Evolutionary conservation across 2,329 filamentous ascomycete species (phyloP).

Genomic region (Sclerotinia glacialis): DNA sequence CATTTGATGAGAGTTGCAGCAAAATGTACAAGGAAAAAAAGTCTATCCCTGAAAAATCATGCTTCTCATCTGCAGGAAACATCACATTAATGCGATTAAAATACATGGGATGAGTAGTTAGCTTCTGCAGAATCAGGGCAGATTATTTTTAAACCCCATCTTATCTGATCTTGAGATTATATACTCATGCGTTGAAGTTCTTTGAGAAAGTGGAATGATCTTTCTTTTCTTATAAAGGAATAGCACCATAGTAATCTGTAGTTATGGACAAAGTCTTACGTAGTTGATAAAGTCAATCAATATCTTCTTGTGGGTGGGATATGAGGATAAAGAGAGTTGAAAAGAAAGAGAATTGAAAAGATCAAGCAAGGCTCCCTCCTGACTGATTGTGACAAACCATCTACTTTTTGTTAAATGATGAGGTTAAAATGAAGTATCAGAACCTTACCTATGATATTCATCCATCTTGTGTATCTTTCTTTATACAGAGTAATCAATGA

Average conservation of each 20-base stretch:
- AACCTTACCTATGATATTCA: no score
- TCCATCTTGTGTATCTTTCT: no score
- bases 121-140: no score
- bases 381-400: no score
- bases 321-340: neutral
- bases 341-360: neutral
- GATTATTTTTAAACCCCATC: neutral
- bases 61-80: constrained; percentile 5
- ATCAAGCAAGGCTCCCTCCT: no score
- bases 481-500: no score
- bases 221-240: neutral
- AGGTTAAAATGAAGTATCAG: no score
- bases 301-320: neutral
- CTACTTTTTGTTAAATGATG: no score
- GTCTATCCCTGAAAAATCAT: neutral
- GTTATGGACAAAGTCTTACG: neutral
- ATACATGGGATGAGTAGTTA: neutral
- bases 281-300: neutral
- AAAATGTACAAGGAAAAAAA: constrained; percentile 13
- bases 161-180: constrained; percentile 11
- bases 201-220: neutral
- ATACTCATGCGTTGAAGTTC: neutral
- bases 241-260: neutral
- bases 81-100: constrained; percentile 10
- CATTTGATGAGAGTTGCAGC: constrained; percentile 3